phyloP scores from a whole-genome alignment of 257 asterid genomes.

The Ajuga chamaepitys region DNA sequence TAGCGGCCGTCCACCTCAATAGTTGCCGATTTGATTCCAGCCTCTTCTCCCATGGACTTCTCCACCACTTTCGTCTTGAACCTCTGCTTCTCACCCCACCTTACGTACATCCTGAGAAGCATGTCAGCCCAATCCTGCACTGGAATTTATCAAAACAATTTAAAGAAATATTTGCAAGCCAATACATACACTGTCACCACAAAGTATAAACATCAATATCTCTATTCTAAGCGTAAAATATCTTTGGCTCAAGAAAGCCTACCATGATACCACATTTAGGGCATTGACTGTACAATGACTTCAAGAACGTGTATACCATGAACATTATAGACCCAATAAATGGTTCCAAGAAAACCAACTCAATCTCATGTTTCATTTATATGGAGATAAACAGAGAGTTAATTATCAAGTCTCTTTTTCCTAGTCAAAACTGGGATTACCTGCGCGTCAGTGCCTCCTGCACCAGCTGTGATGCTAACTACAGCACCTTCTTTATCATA shows the following conservation, averaged over 20 bases:
- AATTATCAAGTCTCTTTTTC: not conserved
- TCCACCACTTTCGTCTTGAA: slow-evolving; percentile 85
- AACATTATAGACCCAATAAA: no score
- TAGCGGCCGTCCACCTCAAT: slow-evolving; percentile 84
- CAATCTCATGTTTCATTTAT: not conserved
- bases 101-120: slow-evolving; percentile 96
- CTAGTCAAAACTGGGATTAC: slow-evolving; percentile 30
- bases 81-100: slow-evolving; percentile 94
- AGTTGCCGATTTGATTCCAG: slow-evolving; percentile 90
- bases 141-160: slow-evolving; percentile 57
- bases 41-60: slow-evolving; percentile 93
- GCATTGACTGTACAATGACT: not conserved
- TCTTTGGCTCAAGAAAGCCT: not conserved
- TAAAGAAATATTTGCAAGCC: not conserved
- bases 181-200: not conserved
- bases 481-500: slow-evolving; percentile 96
- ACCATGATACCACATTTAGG: not conserved
- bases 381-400: not conserved
- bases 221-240: not conserved
- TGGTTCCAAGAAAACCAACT: no score
- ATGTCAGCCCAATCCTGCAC: slow-evolving; percentile 99
- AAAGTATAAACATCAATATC: not conserved
- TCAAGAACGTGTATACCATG: no score
- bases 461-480: slow-evolving; percentile 80
- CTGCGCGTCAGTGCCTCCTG: slow-evolving; percentile 99